phyloP scores from a whole-genome alignment of 768 basidiomycete genomes.

The Termitomyces sp. region DNA sequence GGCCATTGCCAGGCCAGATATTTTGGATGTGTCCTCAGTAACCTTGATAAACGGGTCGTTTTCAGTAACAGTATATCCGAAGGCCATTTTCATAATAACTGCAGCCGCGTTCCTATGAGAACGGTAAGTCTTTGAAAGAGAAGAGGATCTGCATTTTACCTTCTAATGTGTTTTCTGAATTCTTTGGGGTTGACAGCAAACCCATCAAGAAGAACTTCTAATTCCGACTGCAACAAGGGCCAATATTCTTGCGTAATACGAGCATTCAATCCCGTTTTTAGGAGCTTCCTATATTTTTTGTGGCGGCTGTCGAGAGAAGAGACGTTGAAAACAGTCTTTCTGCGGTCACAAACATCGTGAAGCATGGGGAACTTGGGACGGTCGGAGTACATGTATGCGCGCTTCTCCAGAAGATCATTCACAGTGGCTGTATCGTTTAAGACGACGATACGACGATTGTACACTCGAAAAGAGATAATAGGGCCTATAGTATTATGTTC shows the following conservation, averaged over 20 bases:
- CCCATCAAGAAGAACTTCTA: conserved; percentile 25
- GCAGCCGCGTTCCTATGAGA: conserved; percentile 27
- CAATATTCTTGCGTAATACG: conserved; percentile 28
- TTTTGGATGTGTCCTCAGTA: conserved; percentile 32
- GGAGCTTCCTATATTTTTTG: conserved; percentile 33
- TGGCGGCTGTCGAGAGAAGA: conserved; percentile 31
- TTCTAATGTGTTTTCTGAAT: conserved; percentile 30
- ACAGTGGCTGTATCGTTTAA: conserved; percentile 41
- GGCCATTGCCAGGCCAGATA: conserved; percentile 32
- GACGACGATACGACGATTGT: conserved; percentile 41
- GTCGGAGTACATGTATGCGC: conserved; percentile 50
- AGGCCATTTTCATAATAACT: conserved; percentile 38
- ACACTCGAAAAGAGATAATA: conserved; percentile 41
- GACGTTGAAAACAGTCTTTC: conserved; percentile 36
- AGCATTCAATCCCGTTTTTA: conserved; percentile 30
- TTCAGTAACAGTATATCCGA: conserved; percentile 31
- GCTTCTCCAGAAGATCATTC: conserved; percentile 42
- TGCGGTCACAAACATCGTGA: conserved; percentile 35
- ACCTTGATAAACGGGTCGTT: conserved; percentile 33
- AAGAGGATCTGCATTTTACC: conserved; percentile 22
- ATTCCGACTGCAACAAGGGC: conserved; percentile 30
- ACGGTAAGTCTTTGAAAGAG: background rate
- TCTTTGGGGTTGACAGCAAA: conserved; percentile 23
- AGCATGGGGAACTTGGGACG: conserved; percentile 43
- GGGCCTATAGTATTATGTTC: conserved; percentile 21